Base-by-base conservation (phyloP, 1,139 yeast species). In the Pneumocystis wakefieldiae region DNA sequence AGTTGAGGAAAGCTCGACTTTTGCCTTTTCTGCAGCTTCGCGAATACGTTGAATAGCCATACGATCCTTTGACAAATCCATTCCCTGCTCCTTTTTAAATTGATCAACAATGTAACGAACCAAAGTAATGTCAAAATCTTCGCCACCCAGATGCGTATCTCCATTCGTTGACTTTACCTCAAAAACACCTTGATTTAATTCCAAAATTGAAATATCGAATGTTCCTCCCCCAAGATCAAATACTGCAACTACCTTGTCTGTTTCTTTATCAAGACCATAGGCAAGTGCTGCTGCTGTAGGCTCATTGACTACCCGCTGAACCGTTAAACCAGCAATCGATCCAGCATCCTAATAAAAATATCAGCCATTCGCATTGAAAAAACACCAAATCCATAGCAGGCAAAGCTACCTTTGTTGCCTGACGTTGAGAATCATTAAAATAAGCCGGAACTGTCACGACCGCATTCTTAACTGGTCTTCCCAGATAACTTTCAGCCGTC, bases 1-100 rank as follows among this genome's bases (percentile, higher is more conserved):
- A 69, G 97, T 88, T 60, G 97, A 89, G 60, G 98, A 91, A 75
- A 91, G 84, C 80, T 91, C 97, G 74, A 90, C 90, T 87, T 92
- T 92, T 74, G 98, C 98, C 86, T 92, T 91, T 82, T 92, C 99
- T 70, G 97, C 95, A 71, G 98, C 98, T 81, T 92, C 98, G 83
- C 98, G 89, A 78, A 94, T 91, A 82, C 98, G 88, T 82, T 92
- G 98, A 73, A 92, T 87, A 72, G 97, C 97, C 96, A 91, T 91
- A 79, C 97, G 87, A 81, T 92, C 98, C 75, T 84, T 82, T 71
- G 81, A 80, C 74, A 92, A 84, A 77, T 91, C 94, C 72, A 92
- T 82, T 73, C 97, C 97, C 66, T 84, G 79, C 76, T 90, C 96
- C 78, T 87, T 83, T 83, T 92, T 90, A 85, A 92, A 94, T 75